Percentiles rank a stretch among this genome's conserved stretches.
Evolutionary conservation across 306 rosid genomes (phyloP).

Genomic region (Oxytropis ochrocephala): DNA sequence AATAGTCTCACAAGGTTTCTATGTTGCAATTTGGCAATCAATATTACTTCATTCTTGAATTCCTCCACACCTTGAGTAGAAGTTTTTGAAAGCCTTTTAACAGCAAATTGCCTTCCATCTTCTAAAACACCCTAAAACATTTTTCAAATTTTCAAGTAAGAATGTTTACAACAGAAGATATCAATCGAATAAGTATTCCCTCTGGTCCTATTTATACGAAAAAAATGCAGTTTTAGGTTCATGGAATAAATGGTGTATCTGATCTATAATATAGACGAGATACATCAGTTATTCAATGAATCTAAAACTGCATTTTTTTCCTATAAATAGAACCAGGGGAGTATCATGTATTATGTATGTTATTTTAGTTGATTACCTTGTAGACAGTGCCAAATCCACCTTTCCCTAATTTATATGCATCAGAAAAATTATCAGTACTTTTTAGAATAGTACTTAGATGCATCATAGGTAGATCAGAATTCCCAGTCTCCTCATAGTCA

Average conservation of each 20-base stretch:
- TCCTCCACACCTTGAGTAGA: constrained; percentile 30
- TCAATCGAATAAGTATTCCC: not conserved
- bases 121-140: constrained; percentile 23
- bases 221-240: too few relatives aligned
- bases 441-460: constrained; percentile 23
- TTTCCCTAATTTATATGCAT: constrained; percentile 25
- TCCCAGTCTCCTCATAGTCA: constrained; percentile 11
- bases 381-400: constrained; percentile 48
- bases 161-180: not conserved
- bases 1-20: constrained; percentile 62
- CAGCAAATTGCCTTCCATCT: constrained; percentile 34
- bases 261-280: too few relatives aligned
- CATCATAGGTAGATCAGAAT: constrained; percentile 30
- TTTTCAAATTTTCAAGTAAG: not conserved
- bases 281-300: too few relatives aligned
- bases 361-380: constrained; percentile 18
- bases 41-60: constrained; percentile 39
- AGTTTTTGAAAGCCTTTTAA: constrained; percentile 40
- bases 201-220: too few relatives aligned
- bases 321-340: too few relatives aligned
- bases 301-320: too few relatives aligned
- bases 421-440: constrained; percentile 24
- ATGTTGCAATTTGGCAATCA: constrained; percentile 64
- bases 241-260: too few relatives aligned
- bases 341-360: not conserved